phyloP scores from a whole-genome alignment of 2,329 filamentous ascomycete genomes.

The Monosporascus sp. region DNA sequence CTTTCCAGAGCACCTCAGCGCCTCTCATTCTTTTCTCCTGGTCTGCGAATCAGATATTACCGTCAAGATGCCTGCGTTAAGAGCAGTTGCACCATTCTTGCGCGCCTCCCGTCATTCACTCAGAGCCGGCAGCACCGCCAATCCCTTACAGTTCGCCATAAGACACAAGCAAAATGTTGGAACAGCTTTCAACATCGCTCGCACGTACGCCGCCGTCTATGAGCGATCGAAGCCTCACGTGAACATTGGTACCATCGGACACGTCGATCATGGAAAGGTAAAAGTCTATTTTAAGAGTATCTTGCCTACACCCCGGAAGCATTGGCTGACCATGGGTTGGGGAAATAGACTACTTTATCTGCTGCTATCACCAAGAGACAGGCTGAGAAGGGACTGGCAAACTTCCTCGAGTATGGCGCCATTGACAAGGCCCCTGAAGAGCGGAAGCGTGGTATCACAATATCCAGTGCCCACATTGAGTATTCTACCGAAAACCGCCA shows the following conservation, averaged over 20 bases:
- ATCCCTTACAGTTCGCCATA: slow-evolving; percentile 70
- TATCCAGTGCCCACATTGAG: slow-evolving; percentile 97
- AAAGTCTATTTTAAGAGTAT: slow-evolving; percentile 6
- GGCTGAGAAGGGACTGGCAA: slow-evolving; percentile 88
- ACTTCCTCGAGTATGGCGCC: slow-evolving; percentile 92
- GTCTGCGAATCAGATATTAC: slow-evolving; percentile 4
- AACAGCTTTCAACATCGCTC: slow-evolving; percentile 60
- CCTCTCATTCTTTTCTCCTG: slow-evolving; percentile 6
- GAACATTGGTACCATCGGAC: slow-evolving; percentile 99
- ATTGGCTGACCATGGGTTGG: slow-evolving; percentile 11
- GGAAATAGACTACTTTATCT: slow-evolving; percentile 82
- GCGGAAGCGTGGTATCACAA: slow-evolving; percentile 99
- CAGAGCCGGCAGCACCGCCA: slow-evolving; percentile 61
- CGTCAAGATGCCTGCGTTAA: slow-evolving; percentile 70
- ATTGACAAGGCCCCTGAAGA: slow-evolving; percentile 99
- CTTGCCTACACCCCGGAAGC: slow-evolving; percentile 3
- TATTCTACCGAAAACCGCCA: slow-evolving; percentile 91
- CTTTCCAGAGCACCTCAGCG: background rate
- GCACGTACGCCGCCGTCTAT: slow-evolving; percentile 66
- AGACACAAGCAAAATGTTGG: slow-evolving; percentile 54
- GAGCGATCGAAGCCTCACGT: slow-evolving; percentile 95
- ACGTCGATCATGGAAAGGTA: slow-evolving; percentile 99
- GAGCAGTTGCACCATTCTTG: slow-evolving; percentile 73
- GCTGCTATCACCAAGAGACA: slow-evolving; percentile 99
- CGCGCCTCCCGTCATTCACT: slow-evolving; percentile 76